phyloP scores from a whole-genome alignment of 441 rosid genomes.

The Populus hybrid region DNA sequence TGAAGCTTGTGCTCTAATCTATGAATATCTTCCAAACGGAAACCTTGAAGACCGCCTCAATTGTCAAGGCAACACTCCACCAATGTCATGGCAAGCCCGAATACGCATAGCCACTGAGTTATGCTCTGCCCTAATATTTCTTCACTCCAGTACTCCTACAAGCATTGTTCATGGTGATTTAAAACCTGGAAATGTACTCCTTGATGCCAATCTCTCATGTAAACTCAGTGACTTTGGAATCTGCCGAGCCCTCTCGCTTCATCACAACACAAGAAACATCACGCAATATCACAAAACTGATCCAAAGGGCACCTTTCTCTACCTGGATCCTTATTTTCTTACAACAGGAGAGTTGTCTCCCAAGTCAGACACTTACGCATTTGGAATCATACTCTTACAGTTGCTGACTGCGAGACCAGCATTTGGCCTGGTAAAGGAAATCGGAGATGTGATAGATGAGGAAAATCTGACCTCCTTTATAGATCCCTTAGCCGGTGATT shows the following conservation, averaged over 20 bases:
- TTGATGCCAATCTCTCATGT: slow-evolving; percentile 68
- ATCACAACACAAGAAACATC: slow-evolving; percentile 22
- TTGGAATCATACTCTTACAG: slow-evolving; percentile 74
- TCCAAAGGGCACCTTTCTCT: slow-evolving; percentile 66
- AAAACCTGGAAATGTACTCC: slow-evolving; percentile 82
- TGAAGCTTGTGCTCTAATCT: slow-evolving; percentile 75
- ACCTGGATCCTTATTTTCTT: slow-evolving; percentile 86
- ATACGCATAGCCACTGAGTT: slow-evolving; percentile 74
- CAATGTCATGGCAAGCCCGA: slow-evolving; percentile 83
- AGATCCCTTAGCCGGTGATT: slow-evolving; percentile 96
- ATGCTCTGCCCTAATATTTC: slow-evolving; percentile 84
- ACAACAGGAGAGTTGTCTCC: slow-evolving; percentile 77
- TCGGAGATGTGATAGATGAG: slow-evolving; percentile 57
- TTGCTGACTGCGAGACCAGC: slow-evolving; percentile 79
- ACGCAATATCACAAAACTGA: slow-evolving; percentile 42
- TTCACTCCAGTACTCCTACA: slow-evolving; percentile 74
- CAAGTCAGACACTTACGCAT: slow-evolving; percentile 87
- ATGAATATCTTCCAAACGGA: slow-evolving; percentile 83
- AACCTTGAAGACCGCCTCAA: slow-evolving; percentile 90
- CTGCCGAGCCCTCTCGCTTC: slow-evolving; percentile 36
- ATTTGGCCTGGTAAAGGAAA: slow-evolving; percentile 65
- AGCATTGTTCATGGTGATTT: slow-evolving; percentile 87
- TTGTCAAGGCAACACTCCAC: slow-evolving; percentile 74
- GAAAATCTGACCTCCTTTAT: slow-evolving; percentile 52
- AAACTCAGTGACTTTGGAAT: slow-evolving; percentile 87